Base-by-base conservation (phyloP, 768 basidiomycete species). In the Boletellus ananiceps region DNA sequence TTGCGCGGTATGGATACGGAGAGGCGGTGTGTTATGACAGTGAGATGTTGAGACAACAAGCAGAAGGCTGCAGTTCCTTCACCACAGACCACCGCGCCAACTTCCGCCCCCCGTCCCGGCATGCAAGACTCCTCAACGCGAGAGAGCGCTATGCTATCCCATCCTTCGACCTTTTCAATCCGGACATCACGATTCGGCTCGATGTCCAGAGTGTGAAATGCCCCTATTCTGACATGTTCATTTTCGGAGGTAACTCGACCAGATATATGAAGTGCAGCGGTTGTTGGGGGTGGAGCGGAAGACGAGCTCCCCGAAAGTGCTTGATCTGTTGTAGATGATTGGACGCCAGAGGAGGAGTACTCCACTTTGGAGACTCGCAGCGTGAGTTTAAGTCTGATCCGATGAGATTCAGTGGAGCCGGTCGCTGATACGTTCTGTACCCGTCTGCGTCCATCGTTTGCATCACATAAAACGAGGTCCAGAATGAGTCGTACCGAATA, bases 51-150 rank as follows among this genome's bases (percentile, higher is more conserved):
- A 2, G 94, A 97, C 13, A 99, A 75, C 27, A 99, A 70, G 67
- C 96, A 98, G 65, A 99, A 88, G 9, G 91, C 86, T 1, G 96
- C 96, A 2, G 82, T 84, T 16, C 96, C 96, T 74, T 99, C 96
- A 31, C 96, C 95, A 56, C 90, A 92, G 4, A 99, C 91, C 19
- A 99, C 78, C 0, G 96, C 96, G 13, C 90, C 96, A 4, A 99
- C 86, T 61, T 99, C 96, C 5, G 96, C 96, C 0, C 96, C 95
- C 57, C 87, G 75, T 21, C 95, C 96, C n/a, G 93, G 93, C 34
- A 89, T 74, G 47, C 91, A 93, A 18, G 93, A 81, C 54, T 98
- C 96, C 44, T 88, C 76, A 0, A 99, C 81, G 16, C 95, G 76
- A 25, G 82, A 77, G 13, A 86, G 65, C 2, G 93, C 87, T 44